Evolutionary conservation across 352 stramenopile species (phyloP).

Genomic region (Phytophthora vignae): DNA sequence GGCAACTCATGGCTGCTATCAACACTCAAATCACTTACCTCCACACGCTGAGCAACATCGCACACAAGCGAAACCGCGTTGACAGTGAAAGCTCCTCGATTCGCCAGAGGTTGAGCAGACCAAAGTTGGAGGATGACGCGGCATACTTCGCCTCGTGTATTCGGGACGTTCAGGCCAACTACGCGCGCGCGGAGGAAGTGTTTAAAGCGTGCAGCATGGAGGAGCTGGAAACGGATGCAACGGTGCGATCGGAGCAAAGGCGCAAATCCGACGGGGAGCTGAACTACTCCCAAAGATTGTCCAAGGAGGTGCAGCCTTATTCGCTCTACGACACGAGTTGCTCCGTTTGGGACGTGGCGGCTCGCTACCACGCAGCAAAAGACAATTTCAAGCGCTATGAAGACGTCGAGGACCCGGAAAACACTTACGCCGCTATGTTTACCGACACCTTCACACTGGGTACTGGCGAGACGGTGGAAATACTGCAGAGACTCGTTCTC

Average conservation of each 20-base stretch:
- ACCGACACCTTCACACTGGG: background rate
- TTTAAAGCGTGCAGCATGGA: background rate
- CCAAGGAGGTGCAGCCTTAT: background rate
- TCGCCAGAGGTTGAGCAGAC: background rate
- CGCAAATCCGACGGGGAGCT: background rate
- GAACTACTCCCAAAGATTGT: background rate
- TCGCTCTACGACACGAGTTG: background rate
- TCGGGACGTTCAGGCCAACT: constrained; percentile 12
- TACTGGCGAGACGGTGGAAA: background rate
- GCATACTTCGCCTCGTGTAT: constrained; percentile 9
- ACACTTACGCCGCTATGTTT: background rate
- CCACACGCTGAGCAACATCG: background rate
- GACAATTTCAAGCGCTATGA: background rate
- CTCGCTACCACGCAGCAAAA: background rate
- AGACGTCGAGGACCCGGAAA: background rate
- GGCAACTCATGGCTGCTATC: background rate
- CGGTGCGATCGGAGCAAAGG: background rate
- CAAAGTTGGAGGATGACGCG: background rate
- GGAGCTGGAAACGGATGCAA: background rate
- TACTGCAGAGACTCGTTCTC: background rate
- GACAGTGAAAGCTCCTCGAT: background rate
- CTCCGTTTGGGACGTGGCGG: background rate
- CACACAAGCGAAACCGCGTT: background rate
- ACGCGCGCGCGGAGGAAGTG: constrained; percentile 3
- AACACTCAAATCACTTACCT: background rate